These are phyloP conservation scores for Jimgerdemannia flammicorona DNA, from an alignment of 192 early-diverging fungal species.

Conservation along the genomic window DNA sequence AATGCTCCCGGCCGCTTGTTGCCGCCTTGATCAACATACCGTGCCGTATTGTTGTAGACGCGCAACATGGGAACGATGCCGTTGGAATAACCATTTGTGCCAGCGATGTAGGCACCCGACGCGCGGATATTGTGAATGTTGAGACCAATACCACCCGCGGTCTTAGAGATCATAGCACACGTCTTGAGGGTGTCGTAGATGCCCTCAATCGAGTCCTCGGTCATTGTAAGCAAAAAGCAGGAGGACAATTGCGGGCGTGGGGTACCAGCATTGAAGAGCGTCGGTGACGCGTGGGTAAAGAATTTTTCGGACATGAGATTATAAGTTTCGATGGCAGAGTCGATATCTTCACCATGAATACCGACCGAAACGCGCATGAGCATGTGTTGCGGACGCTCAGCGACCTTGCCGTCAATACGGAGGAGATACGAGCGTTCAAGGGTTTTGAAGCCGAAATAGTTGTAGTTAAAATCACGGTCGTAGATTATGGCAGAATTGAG, in stretches of 20 bases:
- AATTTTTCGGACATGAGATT: slow-evolving; percentile 87
- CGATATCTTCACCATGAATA: slow-evolving; percentile 91
- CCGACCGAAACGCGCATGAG: slow-evolving; percentile 98
- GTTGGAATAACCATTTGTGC: slow-evolving; percentile 96
- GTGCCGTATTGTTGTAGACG: slow-evolving; percentile 97
- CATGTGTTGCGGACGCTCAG: slow-evolving; percentile 97
- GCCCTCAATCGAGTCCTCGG: slow-evolving; percentile 96
- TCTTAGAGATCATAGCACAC: slow-evolving; percentile 98
- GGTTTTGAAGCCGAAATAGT: slow-evolving; percentile 99
- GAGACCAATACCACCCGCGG: slow-evolving; percentile 95
- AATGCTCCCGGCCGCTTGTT: slow-evolving; percentile 98
- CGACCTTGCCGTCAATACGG: slow-evolving; percentile 80
- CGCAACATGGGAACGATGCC: slow-evolving; percentile 97
- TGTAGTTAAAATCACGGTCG: slow-evolving; percentile 96
- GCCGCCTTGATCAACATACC: slow-evolving; percentile 99
- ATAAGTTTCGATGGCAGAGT: slow-evolving; percentile 92
- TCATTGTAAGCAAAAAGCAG: slow-evolving; percentile 95
- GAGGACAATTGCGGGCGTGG: slow-evolving; percentile 91
- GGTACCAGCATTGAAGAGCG: slow-evolving; percentile 98
- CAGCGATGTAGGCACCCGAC: slow-evolving; percentile 94
- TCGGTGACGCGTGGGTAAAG: slow-evolving; percentile 97
- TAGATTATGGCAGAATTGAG: slow-evolving; percentile 97
- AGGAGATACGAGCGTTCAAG: slow-evolving; percentile 95
- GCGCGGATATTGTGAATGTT: slow-evolving; percentile 98
- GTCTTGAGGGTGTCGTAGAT: slow-evolving; percentile 97